Conservation (phyloP, 106 monocot species). For the Acanthochlamys bracteata region DNA sequence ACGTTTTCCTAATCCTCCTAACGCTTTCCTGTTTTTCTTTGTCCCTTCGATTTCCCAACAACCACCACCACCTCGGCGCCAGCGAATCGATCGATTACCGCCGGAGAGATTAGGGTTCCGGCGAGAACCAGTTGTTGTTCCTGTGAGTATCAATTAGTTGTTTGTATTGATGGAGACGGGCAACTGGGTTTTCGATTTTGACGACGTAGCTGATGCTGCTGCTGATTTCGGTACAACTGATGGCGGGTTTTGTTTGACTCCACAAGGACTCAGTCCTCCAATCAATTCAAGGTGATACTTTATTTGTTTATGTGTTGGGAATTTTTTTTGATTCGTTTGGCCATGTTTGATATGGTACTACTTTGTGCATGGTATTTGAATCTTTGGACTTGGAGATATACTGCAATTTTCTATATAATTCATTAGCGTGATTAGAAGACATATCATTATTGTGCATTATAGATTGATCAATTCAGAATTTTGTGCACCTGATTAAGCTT, state of each 20-base stretch:
- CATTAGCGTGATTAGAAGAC: no score
- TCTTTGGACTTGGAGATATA: no score
- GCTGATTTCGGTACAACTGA: constrained; percentile 2
- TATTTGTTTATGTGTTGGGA: not conserved
- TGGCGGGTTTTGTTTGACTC: constrained; percentile 8
- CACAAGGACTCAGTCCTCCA: constrained; percentile 9
- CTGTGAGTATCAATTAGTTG: not conserved
- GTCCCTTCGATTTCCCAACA: not conserved
- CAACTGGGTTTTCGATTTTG: constrained; percentile 30
- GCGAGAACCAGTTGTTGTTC: not conserved
- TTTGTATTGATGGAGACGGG: constrained; percentile 18
- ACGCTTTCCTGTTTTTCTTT: not conserved
- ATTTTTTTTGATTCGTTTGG: not conserved
- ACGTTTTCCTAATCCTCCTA: not conserved
- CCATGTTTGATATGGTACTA: not conserved
- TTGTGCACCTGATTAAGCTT: no score
- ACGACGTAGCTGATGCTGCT: constrained; percentile 8
- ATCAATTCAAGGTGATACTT: constrained; percentile 2
- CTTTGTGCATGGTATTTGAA: not conserved
- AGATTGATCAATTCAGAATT: no score
- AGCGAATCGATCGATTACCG: not conserved
- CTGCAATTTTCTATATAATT: no score
- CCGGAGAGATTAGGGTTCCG: constrained; percentile 3
- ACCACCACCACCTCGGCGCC: not conserved
- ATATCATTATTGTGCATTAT: no score